Evolutionary conservation across 2,329 filamentous ascomycete species (phyloP), one percentile per base, ranked within the genome.

Genomic region (Colletotrichum musicola): DNA sequence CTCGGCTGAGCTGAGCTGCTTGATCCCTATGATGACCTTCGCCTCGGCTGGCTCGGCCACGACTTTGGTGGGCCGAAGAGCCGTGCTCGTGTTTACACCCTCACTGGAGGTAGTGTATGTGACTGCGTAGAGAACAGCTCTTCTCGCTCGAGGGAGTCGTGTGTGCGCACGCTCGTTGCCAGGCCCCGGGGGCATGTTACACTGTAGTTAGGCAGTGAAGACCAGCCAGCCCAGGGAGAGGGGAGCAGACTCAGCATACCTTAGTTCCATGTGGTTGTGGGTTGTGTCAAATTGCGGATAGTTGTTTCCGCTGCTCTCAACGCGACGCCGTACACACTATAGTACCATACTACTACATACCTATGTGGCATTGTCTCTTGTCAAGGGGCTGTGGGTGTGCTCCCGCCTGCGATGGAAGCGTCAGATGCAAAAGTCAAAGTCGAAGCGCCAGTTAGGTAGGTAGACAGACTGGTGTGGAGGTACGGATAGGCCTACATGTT

Each of bases 241-340:
- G 50, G 30, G 22, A 25, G 22, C 22, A 25, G 22, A 25, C 22
- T 35, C 57, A 56, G 35, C 35, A 53, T 14, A n/a, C n/a, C n/a
- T n/a, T n/a, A 60, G 61, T 68, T 65, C 49, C 55, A 59, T 65
- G 65, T 68, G 54, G 62, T 18, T 42, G 38, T 58, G 55, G 22
- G 22, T 25, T 25, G 22, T 25, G 22, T 60, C 61, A 60, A 65
- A 65, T 30, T 60, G 64, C 42, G 47, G 54, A 27, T 14, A 35
- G 49, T 25, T 38, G 47, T 65, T 68, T 65, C 65, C 64, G 42
- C 38, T 55, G 49, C 49, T 65, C 53, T 49, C 62, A 60, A 40
- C 9, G 22, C 40, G 38, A 55, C 49, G 40, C 12, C n/a, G 27
- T 16, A 13, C 22, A 25, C 22, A 25, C 22, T 25, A 25, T 25